Percentiles rank a stretch among this genome's conserved stretches.
Conservation (phyloP, 1,284 basidiomycete genomes). For the Sparassis latifolia region DNA sequence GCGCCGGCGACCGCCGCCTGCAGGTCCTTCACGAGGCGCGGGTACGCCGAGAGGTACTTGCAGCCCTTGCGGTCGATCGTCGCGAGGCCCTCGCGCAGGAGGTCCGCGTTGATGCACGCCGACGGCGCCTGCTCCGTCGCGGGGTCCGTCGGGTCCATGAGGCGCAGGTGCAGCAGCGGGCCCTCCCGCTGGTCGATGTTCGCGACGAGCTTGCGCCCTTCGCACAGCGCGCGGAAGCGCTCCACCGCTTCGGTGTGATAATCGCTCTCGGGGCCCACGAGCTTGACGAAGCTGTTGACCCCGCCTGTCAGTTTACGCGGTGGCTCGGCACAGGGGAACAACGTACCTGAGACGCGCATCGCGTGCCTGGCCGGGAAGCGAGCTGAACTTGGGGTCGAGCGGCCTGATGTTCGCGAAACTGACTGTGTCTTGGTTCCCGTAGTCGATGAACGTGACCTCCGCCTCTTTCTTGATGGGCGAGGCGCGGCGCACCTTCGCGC, state of each 20-base stretch:
- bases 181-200: conserved; percentile 87
- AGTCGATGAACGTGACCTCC: conserved; percentile 84
- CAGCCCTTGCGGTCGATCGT: conserved; percentile 74
- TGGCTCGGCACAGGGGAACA: conserved; percentile 8
- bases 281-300: conserved; percentile 72
- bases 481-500: conserved; percentile 79
- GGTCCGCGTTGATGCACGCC: conserved; percentile 80
- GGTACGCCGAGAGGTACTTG: conserved; percentile 68
- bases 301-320: background rate
- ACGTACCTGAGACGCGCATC: conserved; percentile 70
- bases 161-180: conserved; percentile 70
- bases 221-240: conserved; percentile 79
- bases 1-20: conserved; percentile 57
- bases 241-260: conserved; percentile 81
- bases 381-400: conserved; percentile 81
- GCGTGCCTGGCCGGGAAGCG: conserved; percentile 78
- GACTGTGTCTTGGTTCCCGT: conserved; percentile 85
- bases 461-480: conserved; percentile 85
- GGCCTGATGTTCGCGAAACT: conserved; percentile 74
- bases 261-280: conserved; percentile 73
- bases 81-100: conserved; percentile 76
- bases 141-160: conserved; percentile 81
- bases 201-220: conserved; percentile 85
- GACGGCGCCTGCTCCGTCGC: conserved; percentile 57
- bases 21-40: conserved; percentile 62